A percentile compares a stretch with the other conserved stretches of the same genome.
phyloP scores from a whole-genome alignment of 2,329 filamentous ascomycete genomes.

The Chaetomium strumarium region DNA sequence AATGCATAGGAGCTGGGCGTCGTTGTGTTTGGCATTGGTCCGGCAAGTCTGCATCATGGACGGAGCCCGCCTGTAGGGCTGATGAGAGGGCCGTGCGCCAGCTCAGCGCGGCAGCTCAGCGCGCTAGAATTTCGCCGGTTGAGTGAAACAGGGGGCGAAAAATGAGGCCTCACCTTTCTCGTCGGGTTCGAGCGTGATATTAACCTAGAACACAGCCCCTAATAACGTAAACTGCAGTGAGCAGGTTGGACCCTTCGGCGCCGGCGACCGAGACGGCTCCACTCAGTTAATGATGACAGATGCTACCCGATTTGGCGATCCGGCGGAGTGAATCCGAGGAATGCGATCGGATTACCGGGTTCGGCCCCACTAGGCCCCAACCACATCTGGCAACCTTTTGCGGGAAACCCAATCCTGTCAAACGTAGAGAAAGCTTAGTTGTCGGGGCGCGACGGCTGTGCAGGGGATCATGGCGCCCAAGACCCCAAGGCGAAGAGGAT shows the following conservation, averaged over 20 bases:
- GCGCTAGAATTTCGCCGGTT: not conserved
- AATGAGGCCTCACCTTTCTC: not conserved
- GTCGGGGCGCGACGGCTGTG: constrained; percentile 2
- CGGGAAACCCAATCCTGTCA: constrained; percentile 3
- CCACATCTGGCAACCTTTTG: not conserved
- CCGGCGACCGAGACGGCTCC: too few relatives aligned
- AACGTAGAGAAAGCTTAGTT: not conserved
- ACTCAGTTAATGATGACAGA: too few relatives aligned
- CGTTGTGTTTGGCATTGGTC: too few relatives aligned
- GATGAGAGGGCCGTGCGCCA: too few relatives aligned
- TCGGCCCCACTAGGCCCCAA: constrained; percentile 1
- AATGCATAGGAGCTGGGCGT: too few relatives aligned
- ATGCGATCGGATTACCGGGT: constrained; percentile 11
- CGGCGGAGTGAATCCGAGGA: constrained; percentile 6
- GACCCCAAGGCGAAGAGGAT: not conserved
- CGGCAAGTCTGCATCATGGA: too few relatives aligned
- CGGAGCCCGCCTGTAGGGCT: too few relatives aligned
- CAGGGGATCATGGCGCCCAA: not conserved
- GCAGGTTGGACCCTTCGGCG: too few relatives aligned
- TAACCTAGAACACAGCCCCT: too few relatives aligned
- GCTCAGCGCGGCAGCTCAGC: not conserved
- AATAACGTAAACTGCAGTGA: too few relatives aligned
- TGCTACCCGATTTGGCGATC: not conserved
- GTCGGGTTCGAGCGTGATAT: too few relatives aligned
- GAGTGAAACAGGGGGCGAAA: not conserved